Evolutionary conservation across 306 rosid genomes (phyloP), one percentile per base, ranked within the genome.

Genomic region (Sicyos baderoa): DNA sequence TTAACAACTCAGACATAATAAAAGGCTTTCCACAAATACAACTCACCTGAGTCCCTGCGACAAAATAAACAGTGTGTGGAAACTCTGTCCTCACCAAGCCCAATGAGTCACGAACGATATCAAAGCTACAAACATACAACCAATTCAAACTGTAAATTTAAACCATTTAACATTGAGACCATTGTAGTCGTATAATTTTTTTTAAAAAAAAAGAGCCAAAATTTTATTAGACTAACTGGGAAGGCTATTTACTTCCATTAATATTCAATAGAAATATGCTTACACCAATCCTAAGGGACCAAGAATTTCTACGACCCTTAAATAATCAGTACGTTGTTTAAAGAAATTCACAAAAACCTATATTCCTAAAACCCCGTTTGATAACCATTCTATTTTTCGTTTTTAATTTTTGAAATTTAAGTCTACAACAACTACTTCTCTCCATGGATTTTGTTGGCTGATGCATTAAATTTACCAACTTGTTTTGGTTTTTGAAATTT

Each of bases 1-100:
- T 54, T 4, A 47, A 44, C 11, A 22, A 66, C 9, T 14, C 71
- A 12, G 25, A 44, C 71, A 68, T 8, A 32, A 17, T 13, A 37
- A 15, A 70, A 54, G 19, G 50, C 11, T 10, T 52, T 16, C 9
- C 37, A 37, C 6, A 42, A 66, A 53, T 59, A 75, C 71, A 62
- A 27, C 77, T 80, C 71, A 93, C 96, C 91, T 93, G 99, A 68
- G 99, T 90, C 72, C 99, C 99, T 6, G 99, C 82, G 54, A 93
- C 76, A 70, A 93, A 81, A 79, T 88, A 93, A 18, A 85, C 83
- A 0, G 91, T 81, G 60, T 93, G 97, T 1, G 96, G 94, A 80
- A 90, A 93, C 70, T 88, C 97, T 27, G 85, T 86, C 52, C 91
- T 85, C 58, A 84, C 88, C 72, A 93, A 72, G 14, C 97, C 97